Base-by-base conservation (phyloP, 139 green algal species). In the Asterochloris sp. region DNA sequence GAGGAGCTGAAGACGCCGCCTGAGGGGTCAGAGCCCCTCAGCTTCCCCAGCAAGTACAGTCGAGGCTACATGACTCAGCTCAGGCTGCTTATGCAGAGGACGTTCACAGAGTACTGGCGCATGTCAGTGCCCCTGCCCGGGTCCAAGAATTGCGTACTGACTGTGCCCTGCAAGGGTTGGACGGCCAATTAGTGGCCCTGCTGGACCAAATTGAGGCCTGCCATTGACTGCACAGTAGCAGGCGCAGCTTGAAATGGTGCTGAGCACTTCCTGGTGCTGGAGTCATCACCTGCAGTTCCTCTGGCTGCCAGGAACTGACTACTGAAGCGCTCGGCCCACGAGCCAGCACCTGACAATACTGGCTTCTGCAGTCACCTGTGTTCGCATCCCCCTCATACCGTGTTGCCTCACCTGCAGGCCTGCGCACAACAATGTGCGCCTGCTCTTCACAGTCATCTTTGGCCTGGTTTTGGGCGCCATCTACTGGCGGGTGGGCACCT, bases 401-500 rank as follows among this genome's bases (percentile, higher is more conserved):
- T 12, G 68, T 13, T 74, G 68, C 68, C 68, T 13, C 24, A 11
- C 29, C 38, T 54, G 38, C 38, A 54, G 38, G 38, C 61, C 63
- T 60, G 62, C 64, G 28, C 61, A 84, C 81, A 78, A 84, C 71
- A 78, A 38, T 13, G 71, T 78, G 38, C 64, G 73, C 19, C n/a
- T 80, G 24, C 54, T 28, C 62, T 86, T 91, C 61, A 91, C 89
- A 27, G 71, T 91, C 27, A 21, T 89, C 38, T 76, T 93, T 60
- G 85, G 71, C 14, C 69, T 93, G 38, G 74, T 88, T 21, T 86
- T 91, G n/a, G 85, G 86, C 16, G 69, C 61, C 16, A 69, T 84
- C 62, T 84, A 80, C 62, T 84, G 80, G 80, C 69, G 69, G 0
- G 63, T 76, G 29, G 78, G 78, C 38, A 76, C 27, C 16, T 13